A percentile compares a stretch with the other conserved stretches of the same genome.
Conservation (phyloP, 1,284 basidiomycete genomes). For the Rhodotorula sp. region DNA sequence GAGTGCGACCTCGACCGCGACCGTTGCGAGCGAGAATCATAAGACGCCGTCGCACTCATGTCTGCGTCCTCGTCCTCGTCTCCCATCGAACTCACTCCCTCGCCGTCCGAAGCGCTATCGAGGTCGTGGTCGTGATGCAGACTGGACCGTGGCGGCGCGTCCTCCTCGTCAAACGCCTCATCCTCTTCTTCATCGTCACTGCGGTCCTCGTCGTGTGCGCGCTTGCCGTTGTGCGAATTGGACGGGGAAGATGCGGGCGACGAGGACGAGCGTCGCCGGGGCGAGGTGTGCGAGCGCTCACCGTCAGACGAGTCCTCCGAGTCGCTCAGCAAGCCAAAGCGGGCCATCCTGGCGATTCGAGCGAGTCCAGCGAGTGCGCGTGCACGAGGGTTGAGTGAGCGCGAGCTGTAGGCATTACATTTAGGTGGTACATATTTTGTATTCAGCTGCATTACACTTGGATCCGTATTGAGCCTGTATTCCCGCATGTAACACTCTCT, state of each 20-base stretch:
- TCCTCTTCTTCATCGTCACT: slow-evolving; percentile 35
- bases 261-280: not conserved
- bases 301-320: slow-evolving; percentile 14
- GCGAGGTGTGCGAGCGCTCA: not conserved
- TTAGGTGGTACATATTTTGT: too few relatives aligned
- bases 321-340: slow-evolving; percentile 30
- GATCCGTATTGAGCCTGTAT: too few relatives aligned
- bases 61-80: slow-evolving; percentile 6
- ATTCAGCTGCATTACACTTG: too few relatives aligned
- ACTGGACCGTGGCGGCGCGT: slow-evolving; percentile 9
- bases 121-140: not conserved
- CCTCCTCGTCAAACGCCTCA: slow-evolving; percentile 46
- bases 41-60: slow-evolving; percentile 5
- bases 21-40: not conserved
- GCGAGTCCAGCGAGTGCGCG: too few relatives aligned
- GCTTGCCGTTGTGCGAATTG: too few relatives aligned
- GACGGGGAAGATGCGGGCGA: not conserved
- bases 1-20: not conserved
- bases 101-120: slow-evolving; percentile 13
- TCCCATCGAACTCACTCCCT: not conserved
- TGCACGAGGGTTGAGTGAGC: not conserved
- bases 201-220: too few relatives aligned
- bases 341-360: slow-evolving; percentile 16
- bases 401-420: too few relatives aligned
- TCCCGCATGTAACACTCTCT: too few relatives aligned